phyloP scores from a whole-genome alignment of 176 grass and related monocot species.

The Paspalum notatum region DNA sequence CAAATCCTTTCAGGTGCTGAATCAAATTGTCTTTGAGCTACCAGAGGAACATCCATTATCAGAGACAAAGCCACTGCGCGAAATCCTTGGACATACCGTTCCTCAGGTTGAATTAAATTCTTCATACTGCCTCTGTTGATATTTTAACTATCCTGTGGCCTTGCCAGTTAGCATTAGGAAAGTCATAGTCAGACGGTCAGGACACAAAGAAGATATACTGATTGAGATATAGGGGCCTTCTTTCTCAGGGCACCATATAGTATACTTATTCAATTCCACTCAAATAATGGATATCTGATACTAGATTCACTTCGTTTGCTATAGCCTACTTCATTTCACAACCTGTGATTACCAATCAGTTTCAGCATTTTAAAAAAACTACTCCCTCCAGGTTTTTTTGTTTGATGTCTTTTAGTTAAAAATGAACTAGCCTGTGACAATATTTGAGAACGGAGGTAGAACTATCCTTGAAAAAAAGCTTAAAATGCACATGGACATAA shows the following conservation, averaged over 20 bases:
- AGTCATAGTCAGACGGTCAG: background rate
- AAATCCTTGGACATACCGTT: constrained; percentile 89
- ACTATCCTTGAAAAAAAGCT: background rate
- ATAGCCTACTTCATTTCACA: background rate
- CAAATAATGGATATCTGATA: constrained; percentile 13
- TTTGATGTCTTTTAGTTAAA: too few species aligned
- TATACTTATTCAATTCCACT: background rate
- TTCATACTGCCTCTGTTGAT: constrained; percentile 17
- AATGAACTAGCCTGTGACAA: too few species aligned
- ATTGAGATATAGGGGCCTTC: background rate
- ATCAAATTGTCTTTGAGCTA: constrained; percentile 91
- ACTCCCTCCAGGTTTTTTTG: too few species aligned
- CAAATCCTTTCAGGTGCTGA: constrained; percentile 68
- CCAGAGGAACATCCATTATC: constrained; percentile 80
- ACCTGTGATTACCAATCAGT: background rate
- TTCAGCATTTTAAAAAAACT: background rate
- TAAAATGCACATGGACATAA: background rate
- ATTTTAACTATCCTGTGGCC: background rate
- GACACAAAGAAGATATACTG: background rate
- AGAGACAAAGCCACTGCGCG: constrained; percentile 75
- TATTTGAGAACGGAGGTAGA: too few species aligned
- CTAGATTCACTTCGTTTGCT: background rate
- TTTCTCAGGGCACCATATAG: background rate
- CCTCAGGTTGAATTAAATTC: constrained; percentile 66
- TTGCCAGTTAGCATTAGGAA: background rate